Base-by-base conservation (phyloP, 163 green algal species). In the Scenedesmus sp. region DNA sequence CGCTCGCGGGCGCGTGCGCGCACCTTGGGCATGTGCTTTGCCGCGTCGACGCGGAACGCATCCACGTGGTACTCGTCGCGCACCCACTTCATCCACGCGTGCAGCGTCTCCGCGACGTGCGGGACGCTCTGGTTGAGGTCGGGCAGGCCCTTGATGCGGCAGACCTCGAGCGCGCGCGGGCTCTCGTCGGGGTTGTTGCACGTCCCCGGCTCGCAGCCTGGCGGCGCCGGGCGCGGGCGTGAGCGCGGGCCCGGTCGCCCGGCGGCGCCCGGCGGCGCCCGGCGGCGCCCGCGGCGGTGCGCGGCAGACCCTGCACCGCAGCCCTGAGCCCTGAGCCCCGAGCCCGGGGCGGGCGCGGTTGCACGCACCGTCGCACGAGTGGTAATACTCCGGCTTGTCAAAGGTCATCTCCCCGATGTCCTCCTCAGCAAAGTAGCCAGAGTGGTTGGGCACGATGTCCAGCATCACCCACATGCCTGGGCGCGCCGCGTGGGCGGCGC, bases 381-480 rank as follows among this genome's bases (percentile, higher is more conserved):
- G 70, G 54, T 78, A 78, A 39, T 70, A 62, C 36, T 78, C 70
- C 26, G 58, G 39, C 28, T 70, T 48, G 2, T 45, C 29, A 18
- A 78, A 78, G 34, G 70, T 78, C 70, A 78, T 78, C 57, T 78
- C 70, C 22, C 51, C 4, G 17, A 70, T 29, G 3, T 47, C 24
- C 29, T 78, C 70, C 2, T 31, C 33, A 17, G 26, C 29, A 33
- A 78, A 78, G 36, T 78, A 78, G 4, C 70, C 70, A 42, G 70
- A 26, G 20, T 78, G 70, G 70, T 78, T 78, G 4, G 70, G 70
- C 56, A 78, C 70, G 24, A 78, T 78, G 66, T 78, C 70, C 57
- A 78, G 29, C 70, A 78, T 78, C 18, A 78, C 70, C 56, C 57
- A 69, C 57, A 78, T 70, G 26, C 70, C 70, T 78, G 51, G 31